A percentile compares a stretch with the other conserved stretches of the same genome.
phyloP scores from a whole-genome alignment of 331 rosid species.

The Erythrophleum ivorense region DNA sequence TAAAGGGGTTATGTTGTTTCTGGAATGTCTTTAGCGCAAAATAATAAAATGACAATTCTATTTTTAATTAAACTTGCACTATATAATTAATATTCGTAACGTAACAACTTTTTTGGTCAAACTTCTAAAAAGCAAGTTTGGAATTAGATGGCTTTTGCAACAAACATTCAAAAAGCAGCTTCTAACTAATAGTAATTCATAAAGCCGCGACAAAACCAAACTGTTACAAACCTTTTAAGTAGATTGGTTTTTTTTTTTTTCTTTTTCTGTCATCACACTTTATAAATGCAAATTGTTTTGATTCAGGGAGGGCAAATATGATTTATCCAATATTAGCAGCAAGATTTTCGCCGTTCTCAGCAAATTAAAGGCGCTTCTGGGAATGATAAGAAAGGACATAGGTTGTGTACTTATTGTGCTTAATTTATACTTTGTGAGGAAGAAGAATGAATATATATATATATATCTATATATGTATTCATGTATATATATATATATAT shows the following conservation, averaged over 20 bases:
- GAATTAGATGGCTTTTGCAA: neutral
- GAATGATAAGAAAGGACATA: neutral
- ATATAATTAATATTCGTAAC: too few species aligned
- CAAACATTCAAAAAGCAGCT: neutral
- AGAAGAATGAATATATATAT: too few species aligned
- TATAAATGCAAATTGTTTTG: neutral
- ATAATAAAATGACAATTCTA: too few species aligned
- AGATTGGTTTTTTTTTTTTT: neutral
- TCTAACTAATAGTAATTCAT: neutral
- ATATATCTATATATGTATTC: too few species aligned
- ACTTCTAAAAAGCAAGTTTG: too few species aligned
- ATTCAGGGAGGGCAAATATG: conserved; percentile 19
- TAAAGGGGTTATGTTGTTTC: too few species aligned
- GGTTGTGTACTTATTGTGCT: neutral
- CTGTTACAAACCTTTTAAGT: neutral
- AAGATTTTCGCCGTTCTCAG: neutral
- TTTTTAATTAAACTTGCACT: too few species aligned
- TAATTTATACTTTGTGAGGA: too few species aligned
- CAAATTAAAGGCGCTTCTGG: conserved; percentile 6
- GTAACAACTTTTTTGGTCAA: too few species aligned
- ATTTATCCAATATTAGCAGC: neutral
- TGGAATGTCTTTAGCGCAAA: too few species aligned
- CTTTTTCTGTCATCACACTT: neutral
- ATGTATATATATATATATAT: too few species aligned
- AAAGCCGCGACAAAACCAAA: neutral